phyloP scores from a whole-genome alignment of 192 early-diverging fungal genomes.

The Backusella australiensis region DNA sequence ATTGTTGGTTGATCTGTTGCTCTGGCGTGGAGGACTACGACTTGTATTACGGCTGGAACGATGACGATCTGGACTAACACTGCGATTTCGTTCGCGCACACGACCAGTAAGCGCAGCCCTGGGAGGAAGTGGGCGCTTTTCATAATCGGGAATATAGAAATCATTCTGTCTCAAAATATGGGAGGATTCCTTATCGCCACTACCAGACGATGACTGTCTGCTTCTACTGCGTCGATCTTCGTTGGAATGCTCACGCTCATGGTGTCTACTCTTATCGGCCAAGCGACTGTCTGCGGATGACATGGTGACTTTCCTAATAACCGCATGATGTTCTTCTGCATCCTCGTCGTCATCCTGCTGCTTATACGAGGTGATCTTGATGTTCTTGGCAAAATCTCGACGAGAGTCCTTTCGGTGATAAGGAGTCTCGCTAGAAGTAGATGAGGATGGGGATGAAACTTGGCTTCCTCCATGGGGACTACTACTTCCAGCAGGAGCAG shows the following conservation, averaged over 20 bases:
- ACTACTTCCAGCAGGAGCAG: neutral
- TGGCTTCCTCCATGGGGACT: neutral
- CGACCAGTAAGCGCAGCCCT: neutral
- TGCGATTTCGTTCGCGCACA: neutral
- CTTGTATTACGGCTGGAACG: neutral
- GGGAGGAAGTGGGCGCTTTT: neutral
- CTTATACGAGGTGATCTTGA: neutral
- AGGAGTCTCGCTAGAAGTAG: neutral
- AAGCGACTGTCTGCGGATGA: neutral
- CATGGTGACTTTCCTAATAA: neutral
- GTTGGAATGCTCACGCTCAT: neutral
- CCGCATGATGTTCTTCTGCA: neutral
- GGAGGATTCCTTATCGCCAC: neutral
- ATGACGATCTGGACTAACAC: neutral
- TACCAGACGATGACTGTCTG: neutral
- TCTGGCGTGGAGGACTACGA: neutral
- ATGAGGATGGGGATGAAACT: neutral
- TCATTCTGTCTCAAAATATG: neutral
- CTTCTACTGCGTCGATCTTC: neutral
- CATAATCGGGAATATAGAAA: neutral
- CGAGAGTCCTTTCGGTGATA: neutral
- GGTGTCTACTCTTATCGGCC: neutral
- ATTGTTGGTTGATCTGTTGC: neutral
- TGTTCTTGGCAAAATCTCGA: neutral
- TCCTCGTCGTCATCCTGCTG: neutral